Conservation (phyloP, 2,329 filamentous ascomycete species). For the Sclerotiophoma versabilis region DNA sequence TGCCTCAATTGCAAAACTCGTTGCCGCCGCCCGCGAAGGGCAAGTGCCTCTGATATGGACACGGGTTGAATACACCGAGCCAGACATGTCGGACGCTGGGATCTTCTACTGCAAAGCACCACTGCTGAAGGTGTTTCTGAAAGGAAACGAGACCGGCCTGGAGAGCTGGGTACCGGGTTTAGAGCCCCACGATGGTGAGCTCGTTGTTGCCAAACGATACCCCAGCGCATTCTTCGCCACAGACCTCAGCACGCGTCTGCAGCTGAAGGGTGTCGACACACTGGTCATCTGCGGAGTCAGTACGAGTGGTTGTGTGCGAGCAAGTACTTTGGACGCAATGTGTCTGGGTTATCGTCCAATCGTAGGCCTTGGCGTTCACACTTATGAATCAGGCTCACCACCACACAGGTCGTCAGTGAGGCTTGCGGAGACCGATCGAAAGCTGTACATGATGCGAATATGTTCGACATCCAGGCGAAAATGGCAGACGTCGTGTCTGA, state of each 20-base stretch:
- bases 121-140: conserved; percentile 52
- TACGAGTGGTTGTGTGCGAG: conserved; percentile 57
- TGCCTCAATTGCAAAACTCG: conserved; percentile 50
- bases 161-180: conserved; percentile 51
- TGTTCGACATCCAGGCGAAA: conserved; percentile 57
- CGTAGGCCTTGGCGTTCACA: conserved; percentile 40
- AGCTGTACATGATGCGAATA: conserved; percentile 55
- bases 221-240: conserved; percentile 58
- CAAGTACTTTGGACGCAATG: conserved; percentile 55
- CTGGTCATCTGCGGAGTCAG: conserved; percentile 58
- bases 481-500: conserved; percentile 57
- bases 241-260: conserved; percentile 51
- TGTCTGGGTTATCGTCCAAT: conserved; percentile 55
- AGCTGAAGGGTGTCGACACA: conserved; percentile 52
- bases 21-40: conserved; percentile 51
- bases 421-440: conserved; percentile 57
- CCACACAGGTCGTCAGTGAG: conserved; percentile 49
- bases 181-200: conserved; percentile 44
- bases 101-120: conserved; percentile 55
- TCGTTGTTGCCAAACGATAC: conserved; percentile 54
- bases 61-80: conserved; percentile 52
- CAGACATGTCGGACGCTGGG: conserved; percentile 56
- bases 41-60: conserved; percentile 55
- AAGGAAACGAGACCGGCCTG: conserved; percentile 51
- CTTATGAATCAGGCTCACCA: conserved; percentile 12